Conservation (phyloP, 2,329 filamentous ascomycete genomes). For the Clarireedia hainanense region DNA sequence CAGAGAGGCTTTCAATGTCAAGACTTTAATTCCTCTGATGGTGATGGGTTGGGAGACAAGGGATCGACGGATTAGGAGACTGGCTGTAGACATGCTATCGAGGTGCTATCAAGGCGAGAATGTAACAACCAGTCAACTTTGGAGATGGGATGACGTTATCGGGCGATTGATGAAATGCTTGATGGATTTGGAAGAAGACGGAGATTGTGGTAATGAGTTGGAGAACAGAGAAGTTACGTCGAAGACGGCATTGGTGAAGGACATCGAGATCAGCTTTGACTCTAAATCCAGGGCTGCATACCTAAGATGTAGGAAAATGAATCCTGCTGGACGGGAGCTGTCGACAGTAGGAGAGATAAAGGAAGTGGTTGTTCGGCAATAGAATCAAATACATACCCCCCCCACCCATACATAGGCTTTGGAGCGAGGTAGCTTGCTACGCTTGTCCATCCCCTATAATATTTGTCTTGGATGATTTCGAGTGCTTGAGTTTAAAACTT, state of each 20-base stretch:
- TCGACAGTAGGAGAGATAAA: too few relatives aligned
- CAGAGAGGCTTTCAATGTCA: slow-evolving; percentile 21
- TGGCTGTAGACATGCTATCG: slow-evolving; percentile 17
- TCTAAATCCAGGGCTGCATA: too few relatives aligned
- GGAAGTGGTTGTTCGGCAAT: too few relatives aligned
- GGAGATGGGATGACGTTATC: background rate
- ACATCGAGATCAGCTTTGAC: slow-evolving; percentile 2
- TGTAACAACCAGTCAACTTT: background rate
- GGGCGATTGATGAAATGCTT: slow-evolving; percentile 1
- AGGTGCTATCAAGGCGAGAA: background rate
- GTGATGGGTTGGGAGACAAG: slow-evolving; percentile 20
- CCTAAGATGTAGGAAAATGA: too few relatives aligned
- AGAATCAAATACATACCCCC: too few relatives aligned
- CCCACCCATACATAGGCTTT: too few relatives aligned
- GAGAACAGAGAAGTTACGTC: background rate
- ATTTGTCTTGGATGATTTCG: too few relatives aligned
- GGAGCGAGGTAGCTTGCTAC: too few relatives aligned
- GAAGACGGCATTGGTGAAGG: background rate
- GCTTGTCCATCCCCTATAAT: too few relatives aligned
- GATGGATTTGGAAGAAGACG: slow-evolving; percentile 1
- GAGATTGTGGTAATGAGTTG: background rate
- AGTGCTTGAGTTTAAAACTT: too few relatives aligned
- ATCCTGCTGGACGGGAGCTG: too few relatives aligned
- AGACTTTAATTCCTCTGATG: slow-evolving; percentile 19
- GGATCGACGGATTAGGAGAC: slow-evolving; percentile 14